Conservation (phyloP, 1,139 yeast genomes). For the Yarrowia galli region DNA sequence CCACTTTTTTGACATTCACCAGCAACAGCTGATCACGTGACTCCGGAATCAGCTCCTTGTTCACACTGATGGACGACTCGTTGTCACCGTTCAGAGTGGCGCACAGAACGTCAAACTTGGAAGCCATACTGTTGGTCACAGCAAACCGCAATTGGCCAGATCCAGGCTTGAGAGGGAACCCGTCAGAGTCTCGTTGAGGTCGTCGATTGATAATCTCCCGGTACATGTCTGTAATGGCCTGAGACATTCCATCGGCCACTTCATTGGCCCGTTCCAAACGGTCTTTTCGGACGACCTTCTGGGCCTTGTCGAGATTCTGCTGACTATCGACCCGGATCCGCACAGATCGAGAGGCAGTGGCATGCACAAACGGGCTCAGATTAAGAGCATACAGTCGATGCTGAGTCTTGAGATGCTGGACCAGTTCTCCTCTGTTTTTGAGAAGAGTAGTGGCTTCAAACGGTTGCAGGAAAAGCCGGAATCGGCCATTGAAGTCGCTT, state of each 20-base stretch:
- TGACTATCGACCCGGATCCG: not conserved
- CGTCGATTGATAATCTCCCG: not conserved
- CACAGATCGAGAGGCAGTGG: not conserved
- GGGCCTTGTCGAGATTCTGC: not conserved
- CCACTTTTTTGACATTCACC: conserved; percentile 1
- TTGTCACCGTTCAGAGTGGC: not conserved
- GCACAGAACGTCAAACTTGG: not conserved
- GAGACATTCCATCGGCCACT: not conserved
- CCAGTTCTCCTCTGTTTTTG: not conserved
- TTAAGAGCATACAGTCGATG: not conserved
- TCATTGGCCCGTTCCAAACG: no score
- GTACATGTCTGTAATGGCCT: not conserved
- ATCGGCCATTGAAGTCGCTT: not conserved
- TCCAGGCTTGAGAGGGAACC: not conserved
- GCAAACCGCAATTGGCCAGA: not conserved
- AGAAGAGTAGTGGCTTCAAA: not conserved
- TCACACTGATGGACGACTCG: not conserved
- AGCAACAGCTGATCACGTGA: conserved; percentile 11
- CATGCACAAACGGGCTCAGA: not conserved
- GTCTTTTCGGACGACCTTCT: not conserved
- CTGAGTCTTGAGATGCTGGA: not conserved
- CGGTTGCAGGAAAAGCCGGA: conserved; percentile 17
- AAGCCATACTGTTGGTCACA: not conserved
- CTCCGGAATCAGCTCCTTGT: conserved; percentile 6
- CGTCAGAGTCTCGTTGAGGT: not conserved